Base-by-base conservation (phyloP, 768 basidiomycete genomes). In the Tulasnella sp. region DNA sequence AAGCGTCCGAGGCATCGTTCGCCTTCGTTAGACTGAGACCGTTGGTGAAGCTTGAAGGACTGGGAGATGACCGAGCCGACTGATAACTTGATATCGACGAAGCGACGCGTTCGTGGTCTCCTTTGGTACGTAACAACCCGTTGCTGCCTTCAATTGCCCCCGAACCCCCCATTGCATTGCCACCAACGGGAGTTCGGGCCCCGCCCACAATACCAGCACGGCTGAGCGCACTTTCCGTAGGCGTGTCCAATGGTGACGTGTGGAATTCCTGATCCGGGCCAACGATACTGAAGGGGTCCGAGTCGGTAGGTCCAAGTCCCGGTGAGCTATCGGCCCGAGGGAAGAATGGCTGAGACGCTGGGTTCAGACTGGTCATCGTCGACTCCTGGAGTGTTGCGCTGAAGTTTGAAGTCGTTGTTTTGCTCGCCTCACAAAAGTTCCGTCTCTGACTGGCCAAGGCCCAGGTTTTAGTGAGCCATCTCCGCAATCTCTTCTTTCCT, bases 271-370 rank as follows among this genome's bases (percentile, higher is more conserved):
- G 64, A 31, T 69, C 64, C 34, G 64, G 34, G 64, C 64, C 77
- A 24, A 28, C 64, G 20, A 60, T 40, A 78, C 77, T 16, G 41
- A 76, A 42, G 40, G 77, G 9, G 18, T 42, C 28, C 31, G 64
- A 28, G 34, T 69, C 64, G 28, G 8, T 14, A 1, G 64, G n/a
- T 31, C 64, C 64, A 28, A 69, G 64, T 22, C 24, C 64, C 31
- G 64, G 28, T 14, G 64, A 69, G 5, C 64, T 37, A 37, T 69
- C 64, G 64, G 18, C 12, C 31, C 46, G 37, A 46, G 81, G 81
- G 58, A 81, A 81, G 50, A 81, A 81, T 20, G 81, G 81, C 81
- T 81, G 81, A 24, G 81, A 81, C 1, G 81, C 50, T 28, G 81
- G 81, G 72, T 81, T 81, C 28, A 80, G 81, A 82, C 74, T 83